Base-by-base conservation (phyloP, 257 asterid species). In the Capsicum chinense region DNA sequence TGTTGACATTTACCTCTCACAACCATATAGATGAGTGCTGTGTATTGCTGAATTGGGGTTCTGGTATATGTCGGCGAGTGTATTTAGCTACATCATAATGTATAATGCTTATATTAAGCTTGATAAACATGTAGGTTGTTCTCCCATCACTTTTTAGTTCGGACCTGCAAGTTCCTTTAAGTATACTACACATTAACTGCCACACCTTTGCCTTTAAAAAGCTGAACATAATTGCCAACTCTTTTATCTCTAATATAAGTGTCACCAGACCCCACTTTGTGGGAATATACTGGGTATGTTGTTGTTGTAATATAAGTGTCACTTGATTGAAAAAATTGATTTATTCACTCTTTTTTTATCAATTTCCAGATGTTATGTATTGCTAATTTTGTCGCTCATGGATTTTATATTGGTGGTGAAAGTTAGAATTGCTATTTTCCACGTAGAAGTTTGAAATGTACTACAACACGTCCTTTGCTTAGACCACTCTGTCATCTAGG, bases 351-450 rank as follows among this genome's bases (percentile, higher is more conserved):
- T 2, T 0, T 9, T 5, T 9, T 68, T 68, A 7, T 4, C 54
- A 68, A 69, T 69, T 69, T 42, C 26, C 50, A 67, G 76, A 67
- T 37, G 13, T 67, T 67, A 67, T 67, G 52, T 67, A 37, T 35
- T 67, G 76, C 76, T 69, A 39, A 42, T 69, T 69, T 69, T 39
- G 50, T 42, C 4, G 2, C 79, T 69, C 56, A 7, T 42, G 33
- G 56, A 68, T 68, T 67, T 68, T 69, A 8, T 4, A 69, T 69
- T 69, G 79, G 35, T 42, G 56, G 33, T 69, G 33, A 42, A 69
- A 69, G 8, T 17, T 69, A 69, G 79, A 69, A 42, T 15, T 8
- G 26, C 54, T 69, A 69, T 42, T 69, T 69, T 67, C 35, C 8
- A 5, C 56, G 9, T 70, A 70, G 56, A 70, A 70, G 37, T 16